A percentile compares a stretch with the other conserved stretches of the same genome.
phyloP scores from a whole-genome alignment of 2,329 filamentous ascomycete species.

The Zasmidium citrigriseum region DNA sequence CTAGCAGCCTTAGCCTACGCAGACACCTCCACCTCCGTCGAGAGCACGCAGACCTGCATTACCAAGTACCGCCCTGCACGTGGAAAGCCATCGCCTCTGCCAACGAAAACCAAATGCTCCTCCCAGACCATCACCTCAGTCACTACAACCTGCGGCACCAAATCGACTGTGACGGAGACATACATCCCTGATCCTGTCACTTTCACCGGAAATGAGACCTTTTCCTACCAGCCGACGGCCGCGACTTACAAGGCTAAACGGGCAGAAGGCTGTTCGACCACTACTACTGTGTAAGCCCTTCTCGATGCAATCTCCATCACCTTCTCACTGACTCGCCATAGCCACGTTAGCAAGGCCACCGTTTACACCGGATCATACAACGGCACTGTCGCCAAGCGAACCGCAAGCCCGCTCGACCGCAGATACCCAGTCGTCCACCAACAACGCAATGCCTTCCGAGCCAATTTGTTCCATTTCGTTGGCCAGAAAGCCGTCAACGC shows the following conservation, averaged over 20 bases:
- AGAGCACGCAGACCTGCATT: slow-evolving; percentile 21
- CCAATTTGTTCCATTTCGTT: slow-evolving; percentile 17
- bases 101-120: slow-evolving; percentile 19
- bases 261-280: slow-evolving; percentile 17
- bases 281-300: slow-evolving; percentile 21
- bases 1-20: slow-evolving; percentile 9
- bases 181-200: slow-evolving; percentile 22
- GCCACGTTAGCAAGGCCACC: slow-evolving; percentile 20
- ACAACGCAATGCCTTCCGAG: background rate
- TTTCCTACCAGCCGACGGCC: background rate
- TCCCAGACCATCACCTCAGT: slow-evolving; percentile 20
- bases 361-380: slow-evolving; percentile 29
- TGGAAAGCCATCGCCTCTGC: slow-evolving; percentile 7
- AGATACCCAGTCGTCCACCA: background rate
- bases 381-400: slow-evolving; percentile 23
- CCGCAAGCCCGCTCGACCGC: slow-evolving; percentile 19
- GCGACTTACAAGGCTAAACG: background rate
- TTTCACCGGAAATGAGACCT: slow-evolving; percentile 9
- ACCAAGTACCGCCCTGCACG: slow-evolving; percentile 20
- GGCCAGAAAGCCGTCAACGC: slow-evolving; percentile 18
- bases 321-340: slow-evolving; percentile 4
- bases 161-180: slow-evolving; percentile 19
- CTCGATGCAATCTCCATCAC: background rate
- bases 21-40: slow-evolving; percentile 13
- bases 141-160: slow-evolving; percentile 19